phyloP scores from a whole-genome alignment of 805 yeast species.

The Tetrapisispora namnaoensis region DNA sequence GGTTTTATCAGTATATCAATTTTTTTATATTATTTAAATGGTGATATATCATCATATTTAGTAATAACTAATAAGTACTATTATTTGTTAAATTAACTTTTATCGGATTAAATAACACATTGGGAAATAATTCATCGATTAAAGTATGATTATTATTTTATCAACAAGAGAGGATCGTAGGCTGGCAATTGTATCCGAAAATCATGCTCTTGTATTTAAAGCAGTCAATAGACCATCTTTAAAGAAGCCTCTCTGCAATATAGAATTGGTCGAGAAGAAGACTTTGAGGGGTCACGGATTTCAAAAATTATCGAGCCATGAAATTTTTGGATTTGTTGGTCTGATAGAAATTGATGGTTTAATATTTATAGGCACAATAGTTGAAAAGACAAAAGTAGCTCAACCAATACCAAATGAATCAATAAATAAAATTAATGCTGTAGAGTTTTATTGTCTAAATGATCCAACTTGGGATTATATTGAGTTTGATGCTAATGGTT shows the following conservation, averaged over 20 bases:
- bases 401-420: slow-evolving; percentile 69
- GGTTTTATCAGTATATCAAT: too few relatives aligned
- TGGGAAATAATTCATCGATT: not conserved
- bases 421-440: slow-evolving; percentile 67
- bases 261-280: slow-evolving; percentile 36
- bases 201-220: slow-evolving; percentile 11
- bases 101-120: not conserved
- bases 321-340: slow-evolving; percentile 70
- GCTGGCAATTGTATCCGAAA: slow-evolving; percentile 10
- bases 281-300: slow-evolving; percentile 32
- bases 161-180: slow-evolving; percentile 6
- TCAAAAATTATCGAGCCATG: slow-evolving; percentile 35
- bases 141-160: slow-evolving; percentile 18
- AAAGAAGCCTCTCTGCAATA: slow-evolving; percentile 33
- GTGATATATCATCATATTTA: too few relatives aligned
- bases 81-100: too few relatives aligned
- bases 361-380: slow-evolving; percentile 68
- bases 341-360: slow-evolving; percentile 59
- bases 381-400: slow-evolving; percentile 70
- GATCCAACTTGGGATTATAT: slow-evolving; percentile 70
- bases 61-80: too few relatives aligned
- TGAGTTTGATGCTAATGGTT: slow-evolving; percentile 60
- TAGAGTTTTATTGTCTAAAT: slow-evolving; percentile 75
- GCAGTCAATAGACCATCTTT: slow-evolving; percentile 12
- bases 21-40: too few relatives aligned